Evolutionary conservation across 2,329 filamentous ascomycete genomes (phyloP).

Genomic region (Aspergillus carbonarius): DNA sequence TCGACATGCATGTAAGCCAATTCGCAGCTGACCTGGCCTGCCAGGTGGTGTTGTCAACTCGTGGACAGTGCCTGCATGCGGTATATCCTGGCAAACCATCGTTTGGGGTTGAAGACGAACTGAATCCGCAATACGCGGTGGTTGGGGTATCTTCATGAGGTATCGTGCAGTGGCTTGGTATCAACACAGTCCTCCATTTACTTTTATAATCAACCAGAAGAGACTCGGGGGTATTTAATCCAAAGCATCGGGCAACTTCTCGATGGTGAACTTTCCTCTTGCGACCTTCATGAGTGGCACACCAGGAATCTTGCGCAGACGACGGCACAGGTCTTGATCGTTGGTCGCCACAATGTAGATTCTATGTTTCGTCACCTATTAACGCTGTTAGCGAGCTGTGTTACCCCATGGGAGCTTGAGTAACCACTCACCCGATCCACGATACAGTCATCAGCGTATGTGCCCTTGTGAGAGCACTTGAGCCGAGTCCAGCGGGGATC

Average conservation of each 20-base stretch:
- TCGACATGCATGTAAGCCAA: neutral
- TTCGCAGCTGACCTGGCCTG: neutral
- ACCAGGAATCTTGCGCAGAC: slow-evolving; percentile 78
- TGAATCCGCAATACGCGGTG: neutral
- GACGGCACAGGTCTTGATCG: slow-evolving; percentile 73
- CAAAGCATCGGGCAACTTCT: slow-evolving; percentile 81
- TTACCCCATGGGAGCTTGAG: no score
- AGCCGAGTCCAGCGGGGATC: slow-evolving; percentile 86
- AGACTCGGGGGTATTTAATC: slow-evolving; percentile 42
- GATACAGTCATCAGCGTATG: slow-evolving; percentile 83
- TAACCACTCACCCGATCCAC: slow-evolving; percentile 59
- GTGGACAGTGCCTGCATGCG: neutral
- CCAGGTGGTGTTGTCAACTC: neutral
- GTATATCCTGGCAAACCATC: neutral
- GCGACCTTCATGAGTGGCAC: slow-evolving; percentile 72
- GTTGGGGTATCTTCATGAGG: neutral
- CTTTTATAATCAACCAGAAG: neutral
- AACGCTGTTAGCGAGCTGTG: neutral
- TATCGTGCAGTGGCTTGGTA: neutral
- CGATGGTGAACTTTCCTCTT: slow-evolving; percentile 89
- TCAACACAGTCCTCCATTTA: neutral
- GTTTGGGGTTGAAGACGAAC: neutral
- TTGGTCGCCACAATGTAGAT: slow-evolving; percentile 75
- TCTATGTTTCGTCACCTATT: slow-evolving; percentile 59
- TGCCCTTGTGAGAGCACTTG: slow-evolving; percentile 86